A percentile compares a stretch with the other conserved stretches of the same genome.
Conservation (phyloP, 2,329 filamentous ascomycete genomes). For the Sclerotinia sclerotiorum region DNA sequence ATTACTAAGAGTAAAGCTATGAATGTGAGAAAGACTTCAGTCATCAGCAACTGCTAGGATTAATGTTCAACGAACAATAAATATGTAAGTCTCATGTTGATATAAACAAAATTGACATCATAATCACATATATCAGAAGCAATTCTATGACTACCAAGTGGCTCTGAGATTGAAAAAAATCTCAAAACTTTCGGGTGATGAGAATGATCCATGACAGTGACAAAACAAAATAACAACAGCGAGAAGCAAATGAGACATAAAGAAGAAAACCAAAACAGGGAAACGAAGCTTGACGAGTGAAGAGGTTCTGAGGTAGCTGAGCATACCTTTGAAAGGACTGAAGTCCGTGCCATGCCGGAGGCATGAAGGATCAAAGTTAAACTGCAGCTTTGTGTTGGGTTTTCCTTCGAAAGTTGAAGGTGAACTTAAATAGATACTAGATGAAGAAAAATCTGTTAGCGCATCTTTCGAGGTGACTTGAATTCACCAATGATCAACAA, state of each 20-base stretch:
- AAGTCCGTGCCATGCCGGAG: not conserved
- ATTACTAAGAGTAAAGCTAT: not conserved
- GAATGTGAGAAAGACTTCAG: not conserved
- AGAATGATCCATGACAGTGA: not conserved
- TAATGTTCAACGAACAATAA: too few relatives aligned
- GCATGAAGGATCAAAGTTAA: not conserved
- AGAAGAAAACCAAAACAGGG: too few relatives aligned
- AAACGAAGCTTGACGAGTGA: not conserved
- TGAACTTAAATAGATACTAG: slow-evolving; percentile 6
- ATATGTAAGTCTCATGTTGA: not conserved
- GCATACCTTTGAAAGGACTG: not conserved
- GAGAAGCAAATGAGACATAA: too few relatives aligned
- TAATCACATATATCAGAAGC: not conserved
- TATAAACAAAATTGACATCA: too few relatives aligned
- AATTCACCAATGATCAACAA: not conserved
- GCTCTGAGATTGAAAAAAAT: not conserved
- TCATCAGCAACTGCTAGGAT: not conserved
- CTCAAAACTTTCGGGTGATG: not conserved
- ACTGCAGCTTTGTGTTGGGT: not conserved
- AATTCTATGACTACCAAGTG: not conserved
- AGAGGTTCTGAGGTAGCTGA: not conserved
- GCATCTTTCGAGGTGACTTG: not conserved
- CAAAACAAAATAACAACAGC: not conserved
- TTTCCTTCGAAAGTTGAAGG: not conserved
- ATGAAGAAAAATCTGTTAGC: not conserved